Percentiles rank a stretch among this genome's conserved stretches.
Evolutionary conservation across 2,329 filamentous ascomycete species (phyloP).

Genomic region (Aspergillus niger): DNA sequence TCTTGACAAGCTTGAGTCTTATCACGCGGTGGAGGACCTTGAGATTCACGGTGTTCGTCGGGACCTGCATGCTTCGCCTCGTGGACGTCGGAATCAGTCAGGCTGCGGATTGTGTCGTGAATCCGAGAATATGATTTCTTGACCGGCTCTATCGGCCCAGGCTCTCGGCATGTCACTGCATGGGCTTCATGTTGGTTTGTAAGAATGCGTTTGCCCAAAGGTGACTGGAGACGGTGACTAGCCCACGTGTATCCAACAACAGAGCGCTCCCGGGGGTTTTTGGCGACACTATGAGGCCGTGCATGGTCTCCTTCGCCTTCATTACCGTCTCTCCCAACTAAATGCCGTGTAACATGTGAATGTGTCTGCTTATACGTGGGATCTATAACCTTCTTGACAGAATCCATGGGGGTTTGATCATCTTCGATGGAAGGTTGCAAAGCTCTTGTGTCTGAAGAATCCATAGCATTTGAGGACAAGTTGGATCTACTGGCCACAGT

Average conservation of each 20-base stretch:
- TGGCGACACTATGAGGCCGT: neutral
- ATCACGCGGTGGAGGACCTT: neutral
- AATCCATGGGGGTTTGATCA: neutral
- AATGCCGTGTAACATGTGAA: neutral
- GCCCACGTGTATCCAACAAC: neutral
- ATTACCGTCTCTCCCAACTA: too few relatives aligned
- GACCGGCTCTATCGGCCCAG: neutral
- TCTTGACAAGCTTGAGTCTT: neutral
- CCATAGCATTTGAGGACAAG: neutral
- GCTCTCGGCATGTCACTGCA: too few relatives aligned
- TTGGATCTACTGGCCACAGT: constrained; percentile 17
- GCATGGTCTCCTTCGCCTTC: neutral
- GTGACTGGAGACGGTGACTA: neutral
- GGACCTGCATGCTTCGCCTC: neutral
- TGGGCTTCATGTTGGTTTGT: too few relatives aligned
- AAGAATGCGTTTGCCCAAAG: neutral
- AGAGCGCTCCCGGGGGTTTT: neutral
- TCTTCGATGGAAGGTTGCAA: neutral
- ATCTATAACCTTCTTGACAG: neutral
- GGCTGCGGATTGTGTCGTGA: neutral
- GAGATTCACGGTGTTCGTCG: neutral
- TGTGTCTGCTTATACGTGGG: neutral
- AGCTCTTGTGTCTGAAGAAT: neutral
- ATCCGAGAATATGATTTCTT: neutral
- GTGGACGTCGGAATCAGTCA: neutral